A percentile compares a stretch with the other conserved stretches of the same genome.
Evolutionary conservation across 2,329 filamentous ascomycete genomes (phyloP).

Genomic region (Helminthosporium solani): DNA sequence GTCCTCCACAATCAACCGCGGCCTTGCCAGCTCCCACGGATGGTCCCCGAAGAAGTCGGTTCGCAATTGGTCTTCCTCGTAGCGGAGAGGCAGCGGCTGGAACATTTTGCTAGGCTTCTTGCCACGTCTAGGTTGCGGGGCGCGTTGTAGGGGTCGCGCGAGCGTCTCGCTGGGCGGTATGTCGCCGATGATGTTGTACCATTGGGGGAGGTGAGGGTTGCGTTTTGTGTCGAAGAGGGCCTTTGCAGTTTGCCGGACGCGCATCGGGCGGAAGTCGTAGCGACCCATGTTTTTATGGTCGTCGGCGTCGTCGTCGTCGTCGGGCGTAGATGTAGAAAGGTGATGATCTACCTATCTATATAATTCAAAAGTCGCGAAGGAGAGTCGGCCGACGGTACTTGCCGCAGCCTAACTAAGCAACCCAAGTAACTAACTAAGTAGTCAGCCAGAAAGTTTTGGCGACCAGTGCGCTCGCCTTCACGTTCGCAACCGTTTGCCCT

Average conservation of each 20-base stretch:
- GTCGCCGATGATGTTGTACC: slow-evolving; percentile 58
- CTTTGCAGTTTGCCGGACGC: slow-evolving; percentile 55
- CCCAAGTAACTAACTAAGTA: no score
- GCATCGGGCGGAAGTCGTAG: slow-evolving; percentile 53
- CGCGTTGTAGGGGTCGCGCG: slow-evolving; percentile 55
- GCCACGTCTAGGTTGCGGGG: slow-evolving; percentile 48
- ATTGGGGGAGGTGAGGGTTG: slow-evolving; percentile 49
- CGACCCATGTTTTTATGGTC: no score
- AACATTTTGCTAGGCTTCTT: slow-evolving; percentile 73
- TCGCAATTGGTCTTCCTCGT: slow-evolving; percentile 81
- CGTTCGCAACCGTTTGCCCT: no score
- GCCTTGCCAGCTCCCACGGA: slow-evolving; percentile 93
- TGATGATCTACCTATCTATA: no score
- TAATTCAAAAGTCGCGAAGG: background rate
- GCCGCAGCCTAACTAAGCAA: no score
- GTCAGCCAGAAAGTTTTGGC: slow-evolving; percentile 12
- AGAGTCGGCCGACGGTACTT: slow-evolving; percentile 36
- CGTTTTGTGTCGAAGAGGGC: slow-evolving; percentile 51
- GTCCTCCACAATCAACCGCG: slow-evolving; percentile 78
- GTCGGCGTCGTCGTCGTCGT: no score
- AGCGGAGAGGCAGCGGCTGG: slow-evolving; percentile 73
- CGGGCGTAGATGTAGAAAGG: no score
- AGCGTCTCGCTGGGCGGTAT: slow-evolving; percentile 63
- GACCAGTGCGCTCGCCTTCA: no score
- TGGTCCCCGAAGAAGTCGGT: slow-evolving; percentile 87